Evolutionary conservation across 306 rosid species (phyloP).

Genomic region (Senna siamea): DNA sequence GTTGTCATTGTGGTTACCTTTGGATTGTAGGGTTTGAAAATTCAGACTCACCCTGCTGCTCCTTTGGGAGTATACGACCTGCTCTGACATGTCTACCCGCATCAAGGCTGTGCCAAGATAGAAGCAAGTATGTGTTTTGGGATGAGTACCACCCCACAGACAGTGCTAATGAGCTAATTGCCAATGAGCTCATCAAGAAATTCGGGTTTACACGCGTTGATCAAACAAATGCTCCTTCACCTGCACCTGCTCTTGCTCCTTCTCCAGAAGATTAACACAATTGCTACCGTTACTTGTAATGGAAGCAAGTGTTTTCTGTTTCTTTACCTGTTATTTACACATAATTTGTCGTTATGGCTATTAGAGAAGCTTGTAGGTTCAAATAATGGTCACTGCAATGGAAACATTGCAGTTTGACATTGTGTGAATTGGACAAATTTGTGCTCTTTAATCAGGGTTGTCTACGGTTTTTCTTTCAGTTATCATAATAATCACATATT

Average conservation of each 20-base stretch:
- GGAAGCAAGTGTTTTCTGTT: constrained; percentile 5
- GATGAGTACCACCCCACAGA: constrained; percentile 97
- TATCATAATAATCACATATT: too few species aligned
- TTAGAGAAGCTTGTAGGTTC: background rate
- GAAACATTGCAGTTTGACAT: background rate
- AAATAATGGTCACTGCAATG: constrained; percentile 3
- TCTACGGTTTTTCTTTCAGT: background rate
- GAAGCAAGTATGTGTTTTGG: constrained; percentile 98
- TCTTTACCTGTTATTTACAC: background rate
- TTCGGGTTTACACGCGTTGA: constrained; percentile 47
- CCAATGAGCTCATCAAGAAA: constrained; percentile 86
- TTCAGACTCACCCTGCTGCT: constrained; percentile 84
- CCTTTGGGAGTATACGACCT: constrained; percentile 82
- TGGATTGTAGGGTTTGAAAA: constrained; percentile 70
- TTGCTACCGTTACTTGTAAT: constrained; percentile 17
- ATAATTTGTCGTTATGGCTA: constrained; percentile 3
- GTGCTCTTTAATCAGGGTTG: background rate
- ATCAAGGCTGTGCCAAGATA: constrained; percentile 75
- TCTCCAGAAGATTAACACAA: constrained; percentile 43
- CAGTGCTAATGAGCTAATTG: constrained; percentile 77
- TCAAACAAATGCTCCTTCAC: constrained; percentile 41
- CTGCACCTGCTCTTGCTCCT: constrained; percentile 59
- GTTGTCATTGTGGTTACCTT: background rate
- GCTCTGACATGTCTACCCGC: constrained; percentile 90
- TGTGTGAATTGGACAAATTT: background rate